Evolutionary conservation across 306 rosid genomes (phyloP), one percentile per base, ranked within the genome.

Genomic region (Phaseolus lunatus): DNA sequence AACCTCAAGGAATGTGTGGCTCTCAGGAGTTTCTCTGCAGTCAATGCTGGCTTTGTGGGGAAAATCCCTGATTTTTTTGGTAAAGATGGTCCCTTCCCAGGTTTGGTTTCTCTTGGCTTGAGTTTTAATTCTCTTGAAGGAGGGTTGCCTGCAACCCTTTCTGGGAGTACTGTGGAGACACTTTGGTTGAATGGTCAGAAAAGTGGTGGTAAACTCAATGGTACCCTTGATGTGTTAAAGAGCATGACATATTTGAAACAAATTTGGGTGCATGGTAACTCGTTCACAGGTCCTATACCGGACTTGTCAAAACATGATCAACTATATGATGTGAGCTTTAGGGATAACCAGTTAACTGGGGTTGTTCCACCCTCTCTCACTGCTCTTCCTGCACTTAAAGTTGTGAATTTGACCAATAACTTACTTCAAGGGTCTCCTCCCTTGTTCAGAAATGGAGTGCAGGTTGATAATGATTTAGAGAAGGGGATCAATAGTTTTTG

Each of bases 281-380:
- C 62, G 3, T 95, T 95, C 54, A 87, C 97, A 0, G 97, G 98
- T 75, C 96, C 93, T 22, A 81, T 95, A 61, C 97, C 98, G 0
- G 96, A 95, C 33, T 56, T 90, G 0, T 81, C 96, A 0, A 84
- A 82, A 29, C 86, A 74, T 12, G 63, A 19, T 23, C 62, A 49
- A 3, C 78, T 95, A 15, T 9, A 0, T 24, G 70, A 64, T 27
- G 79, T 88, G 45, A 86, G 83, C 77, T 73, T 92, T 59, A 85
- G 96, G 82, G 93, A 90, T 62, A 92, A 92, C 72, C 76, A 73
- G 43, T 73, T 94, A 16, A 92, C 97, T 2, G 98, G 97, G 13
- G 70, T 89, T 74, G 96, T 95, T 79, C 97, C 98, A 0, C 15
- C 76, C 0, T 84, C 97, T 22, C 83, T 95, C 68, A 16, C 29